These are phyloP conservation scores for Botrytis fabae DNA, from an alignment of 2,329 filamentous ascomycete species.

Conservation along the genomic window DNA sequence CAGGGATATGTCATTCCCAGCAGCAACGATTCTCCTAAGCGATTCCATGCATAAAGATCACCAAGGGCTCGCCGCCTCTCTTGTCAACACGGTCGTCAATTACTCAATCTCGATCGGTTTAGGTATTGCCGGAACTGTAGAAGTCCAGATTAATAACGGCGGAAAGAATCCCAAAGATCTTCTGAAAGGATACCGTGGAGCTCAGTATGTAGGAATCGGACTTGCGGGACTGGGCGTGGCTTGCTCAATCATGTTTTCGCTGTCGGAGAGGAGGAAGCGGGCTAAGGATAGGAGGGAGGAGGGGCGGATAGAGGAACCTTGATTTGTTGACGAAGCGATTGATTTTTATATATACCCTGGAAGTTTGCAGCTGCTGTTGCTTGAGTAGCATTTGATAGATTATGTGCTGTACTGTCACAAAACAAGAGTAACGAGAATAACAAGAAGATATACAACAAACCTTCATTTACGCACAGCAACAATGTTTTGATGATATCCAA, in stretches of 20 bases:
- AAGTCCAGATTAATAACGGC: constrained; percentile 32
- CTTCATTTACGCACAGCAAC: not conserved
- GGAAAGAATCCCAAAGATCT: constrained; percentile 22
- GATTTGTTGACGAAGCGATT: not conserved
- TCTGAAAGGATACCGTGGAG: constrained; percentile 21
- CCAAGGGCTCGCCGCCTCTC: constrained; percentile 52
- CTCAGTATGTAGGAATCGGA: constrained; percentile 20
- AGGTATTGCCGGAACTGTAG: constrained; percentile 48
- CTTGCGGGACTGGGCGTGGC: constrained; percentile 42
- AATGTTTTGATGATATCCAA: not conserved
- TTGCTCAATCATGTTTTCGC: constrained; percentile 41
- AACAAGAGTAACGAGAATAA: not conserved
- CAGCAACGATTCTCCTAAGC: constrained; percentile 54
- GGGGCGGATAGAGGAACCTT: not conserved
- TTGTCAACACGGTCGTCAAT: constrained; percentile 49
- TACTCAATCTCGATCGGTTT: constrained; percentile 48
- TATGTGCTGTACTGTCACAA: too few relatives aligned
- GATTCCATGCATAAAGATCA: constrained; percentile 50
- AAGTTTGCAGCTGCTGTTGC: not conserved
- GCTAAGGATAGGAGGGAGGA: constrained; percentile 11
- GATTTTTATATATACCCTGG: constrained; percentile 5
- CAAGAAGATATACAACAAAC: not conserved
- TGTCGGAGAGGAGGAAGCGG: constrained; percentile 26
- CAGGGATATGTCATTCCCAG: constrained; percentile 57
- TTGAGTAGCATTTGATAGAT: not conserved